A percentile compares a stretch with the other conserved stretches of the same genome.
phyloP scores from a whole-genome alignment of 2,329 filamentous ascomycete species.

The Leptographium wingfieldii region DNA sequence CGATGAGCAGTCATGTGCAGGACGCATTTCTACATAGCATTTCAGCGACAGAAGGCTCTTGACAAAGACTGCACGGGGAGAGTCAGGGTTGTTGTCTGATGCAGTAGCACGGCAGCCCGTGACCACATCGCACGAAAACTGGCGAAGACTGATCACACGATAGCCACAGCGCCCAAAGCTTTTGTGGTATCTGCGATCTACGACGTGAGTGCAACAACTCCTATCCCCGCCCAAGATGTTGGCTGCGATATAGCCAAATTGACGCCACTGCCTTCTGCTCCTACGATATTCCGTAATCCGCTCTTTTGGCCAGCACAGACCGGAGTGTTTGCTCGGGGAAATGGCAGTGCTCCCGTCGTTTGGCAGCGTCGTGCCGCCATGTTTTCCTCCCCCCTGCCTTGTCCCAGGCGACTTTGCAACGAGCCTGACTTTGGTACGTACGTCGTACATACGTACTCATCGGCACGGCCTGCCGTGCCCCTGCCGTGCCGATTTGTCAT shows the following conservation, averaged over 20 bases:
- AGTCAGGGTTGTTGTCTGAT: not conserved
- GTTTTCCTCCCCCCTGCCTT: not conserved
- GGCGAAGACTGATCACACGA: not conserved
- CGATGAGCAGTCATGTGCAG: not conserved
- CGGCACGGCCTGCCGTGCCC: not conserved
- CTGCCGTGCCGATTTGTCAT: not conserved
- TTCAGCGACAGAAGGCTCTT: not conserved
- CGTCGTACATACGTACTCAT: not conserved
- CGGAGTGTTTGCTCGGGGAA: not conserved
- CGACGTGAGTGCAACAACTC: not conserved
- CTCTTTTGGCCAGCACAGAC: not conserved
- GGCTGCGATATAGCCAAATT: not conserved
- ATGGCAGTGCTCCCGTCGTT: not conserved
- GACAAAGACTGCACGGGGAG: not conserved
- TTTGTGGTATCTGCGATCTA: not conserved
- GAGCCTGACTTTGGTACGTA: not conserved
- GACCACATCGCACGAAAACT: not conserved
- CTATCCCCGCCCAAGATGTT: not conserved
- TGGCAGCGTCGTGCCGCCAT: not conserved
- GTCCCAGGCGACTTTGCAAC: not conserved
- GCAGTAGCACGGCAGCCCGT: not conserved
- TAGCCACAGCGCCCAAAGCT: not conserved
- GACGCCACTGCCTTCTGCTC: not conserved
- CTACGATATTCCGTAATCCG: not conserved
- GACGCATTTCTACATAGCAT: no score